phyloP scores from a whole-genome alignment of 192 early-diverging fungal genomes.

The Jimgerdemannia lactiflua region DNA sequence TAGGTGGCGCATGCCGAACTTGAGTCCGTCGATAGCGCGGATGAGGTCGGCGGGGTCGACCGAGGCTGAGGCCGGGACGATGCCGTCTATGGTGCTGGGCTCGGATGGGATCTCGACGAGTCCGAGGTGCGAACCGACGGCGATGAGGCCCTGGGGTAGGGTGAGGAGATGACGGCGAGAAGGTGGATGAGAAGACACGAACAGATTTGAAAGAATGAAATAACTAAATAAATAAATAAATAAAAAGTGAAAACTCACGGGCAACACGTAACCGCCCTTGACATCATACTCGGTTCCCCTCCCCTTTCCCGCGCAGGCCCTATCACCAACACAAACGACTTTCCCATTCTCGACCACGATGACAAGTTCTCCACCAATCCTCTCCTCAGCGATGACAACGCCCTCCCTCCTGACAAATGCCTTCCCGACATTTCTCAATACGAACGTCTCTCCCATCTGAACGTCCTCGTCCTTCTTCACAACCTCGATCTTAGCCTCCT shows the following conservation, averaged over 20 bases:
- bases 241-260: constrained; percentile 34
- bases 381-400: constrained; percentile 19
- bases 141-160: constrained; percentile 45
- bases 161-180: not conserved
- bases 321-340: constrained; percentile 46
- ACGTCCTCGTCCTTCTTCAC: constrained; percentile 20
- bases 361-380: constrained; percentile 24
- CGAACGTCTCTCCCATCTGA: constrained; percentile 30
- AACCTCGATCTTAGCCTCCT: constrained; percentile 7
- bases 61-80: constrained; percentile 11
- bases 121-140: constrained; percentile 57
- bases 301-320: not conserved
- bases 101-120: constrained; percentile 66
- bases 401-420: constrained; percentile 12
- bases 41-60: constrained; percentile 25
- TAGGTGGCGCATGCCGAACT: constrained; percentile 53
- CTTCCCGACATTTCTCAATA: constrained; percentile 42
- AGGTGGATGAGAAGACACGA: not conserved
- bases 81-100: constrained; percentile 56
- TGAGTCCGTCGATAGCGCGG: constrained; percentile 63
- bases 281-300: constrained; percentile 38
- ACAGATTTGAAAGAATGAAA: not conserved
- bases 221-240: not conserved
- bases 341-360: constrained; percentile 55
- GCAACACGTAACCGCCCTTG: constrained; percentile 55